These are phyloP conservation scores for Castanea crenata DNA, from an alignment of 306 rosid species.

Conservation along the genomic window DNA sequence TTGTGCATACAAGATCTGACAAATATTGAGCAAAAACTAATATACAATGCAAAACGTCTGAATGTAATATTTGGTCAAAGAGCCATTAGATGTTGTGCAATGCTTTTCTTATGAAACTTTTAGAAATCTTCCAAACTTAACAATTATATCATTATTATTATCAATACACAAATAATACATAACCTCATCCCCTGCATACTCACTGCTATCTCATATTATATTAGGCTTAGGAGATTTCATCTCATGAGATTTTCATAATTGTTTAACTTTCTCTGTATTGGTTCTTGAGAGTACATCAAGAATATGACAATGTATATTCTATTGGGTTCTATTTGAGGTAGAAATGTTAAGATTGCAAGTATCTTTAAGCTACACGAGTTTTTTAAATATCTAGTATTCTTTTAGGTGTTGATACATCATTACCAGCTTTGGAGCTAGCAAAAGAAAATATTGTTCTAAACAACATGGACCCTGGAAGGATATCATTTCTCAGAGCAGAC, in stretches of 20 bases:
- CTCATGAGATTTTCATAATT: background rate
- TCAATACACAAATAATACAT: background rate
- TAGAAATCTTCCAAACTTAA: too few relatives aligned
- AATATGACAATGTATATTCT: background rate
- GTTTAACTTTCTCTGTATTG: background rate
- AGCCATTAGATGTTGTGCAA: too few relatives aligned
- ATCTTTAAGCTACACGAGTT: constrained; percentile 5
- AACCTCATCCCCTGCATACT: background rate
- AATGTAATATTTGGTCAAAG: background rate
- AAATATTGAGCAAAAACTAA: background rate
- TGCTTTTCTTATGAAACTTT: too few relatives aligned
- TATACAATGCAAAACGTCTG: background rate
- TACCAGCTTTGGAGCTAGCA: constrained; percentile 82
- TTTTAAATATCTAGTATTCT: constrained; percentile 16
- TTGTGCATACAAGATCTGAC: background rate
- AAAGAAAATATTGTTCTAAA: constrained; percentile 76
- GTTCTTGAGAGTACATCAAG: background rate
- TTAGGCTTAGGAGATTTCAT: background rate
- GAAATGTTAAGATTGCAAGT: constrained; percentile 6
- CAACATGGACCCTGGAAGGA: constrained; percentile 64
- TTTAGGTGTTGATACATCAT: constrained; percentile 75
- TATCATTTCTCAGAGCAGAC: constrained; percentile 74
- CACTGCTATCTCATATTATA: background rate
- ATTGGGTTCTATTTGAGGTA: background rate
- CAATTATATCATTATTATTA: background rate